Conservation (phyloP, 768 basidiomycete genomes). For the Lentinula sp. region DNA sequence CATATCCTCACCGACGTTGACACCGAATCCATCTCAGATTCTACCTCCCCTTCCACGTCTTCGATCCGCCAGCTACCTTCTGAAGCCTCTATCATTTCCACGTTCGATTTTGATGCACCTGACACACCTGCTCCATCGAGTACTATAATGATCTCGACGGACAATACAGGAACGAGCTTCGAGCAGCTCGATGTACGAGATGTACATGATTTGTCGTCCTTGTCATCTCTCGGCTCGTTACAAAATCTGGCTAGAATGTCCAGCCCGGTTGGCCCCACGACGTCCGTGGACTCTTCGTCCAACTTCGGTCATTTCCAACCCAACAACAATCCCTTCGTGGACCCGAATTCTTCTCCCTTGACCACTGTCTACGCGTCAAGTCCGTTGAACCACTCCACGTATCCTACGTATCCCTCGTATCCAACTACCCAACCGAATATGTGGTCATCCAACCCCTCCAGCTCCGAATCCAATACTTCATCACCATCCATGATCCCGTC, state of each 20-base stretch:
- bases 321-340: not conserved
- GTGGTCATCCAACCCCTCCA: not conserved
- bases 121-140: not conserved
- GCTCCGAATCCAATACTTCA: not conserved
- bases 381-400: not conserved
- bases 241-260: not conserved
- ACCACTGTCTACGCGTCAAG: not conserved
- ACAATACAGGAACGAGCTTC: not conserved
- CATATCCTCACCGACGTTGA: constrained; percentile 1
- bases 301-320: not conserved
- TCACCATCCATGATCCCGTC: not conserved
- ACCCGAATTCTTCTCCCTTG: not conserved
- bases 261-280: not conserved
- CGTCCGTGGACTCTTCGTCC: no score
- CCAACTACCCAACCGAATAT: not conserved
- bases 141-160: not conserved
- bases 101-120: not conserved
- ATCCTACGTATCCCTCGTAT: not conserved
- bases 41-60: not conserved
- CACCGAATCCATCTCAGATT: not conserved
- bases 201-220: not conserved
- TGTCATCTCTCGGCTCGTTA: not conserved
- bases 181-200: not conserved
- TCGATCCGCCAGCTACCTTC: not conserved
- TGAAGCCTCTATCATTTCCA: not conserved